Base-by-base conservation (phyloP, 106 monocot species). In the Cymbidium sinense region DNA sequence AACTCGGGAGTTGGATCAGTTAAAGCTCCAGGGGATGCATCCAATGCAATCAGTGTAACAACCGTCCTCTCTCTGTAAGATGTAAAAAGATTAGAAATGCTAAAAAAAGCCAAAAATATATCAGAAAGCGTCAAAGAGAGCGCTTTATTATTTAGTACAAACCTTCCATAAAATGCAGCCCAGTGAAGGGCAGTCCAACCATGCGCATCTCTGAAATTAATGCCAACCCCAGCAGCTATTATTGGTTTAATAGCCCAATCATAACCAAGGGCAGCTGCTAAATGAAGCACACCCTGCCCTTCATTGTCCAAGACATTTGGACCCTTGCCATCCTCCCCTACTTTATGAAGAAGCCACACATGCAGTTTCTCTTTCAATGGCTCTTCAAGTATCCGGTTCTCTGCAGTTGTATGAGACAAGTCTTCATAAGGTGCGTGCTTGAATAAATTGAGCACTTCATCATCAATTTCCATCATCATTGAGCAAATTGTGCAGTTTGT, bases 111-210 rank as follows among this genome's bases (percentile, higher is more conserved):
- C 10, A 34, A 72, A 70, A 15, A 25, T 17, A 72, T 20, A 72
- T 37, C 7, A 37, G 35, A 37, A 34, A 71, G 8, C 31, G 19
- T 71, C 37, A 34, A 27, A 2, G n/a, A 37, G 1, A 23, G 36
- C 34, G 9, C 2, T 15, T 2, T 13, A 37, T 37, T 35, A 20
- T 72, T 72, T 8, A 72, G 10, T 72, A 8, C n/a, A 23, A 69
- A 93, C 96, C 96, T 91, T 70, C 94, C 96, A 88, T 39, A 86
- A 64, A 76, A 91, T 43, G 96, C 96, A 3, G 94, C 94, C 96
- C 96, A 98, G 73, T 98, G 96, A 82, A 98, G 87, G 12, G 93
- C 96, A 79, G 96, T 98, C 96, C 94, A 93, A 15, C 96, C 96
- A 87, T 77, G 91, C 7, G 75, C 82, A 88, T 98, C 96, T 76